Evolutionary conservation across 176 grass and related monocot species (phyloP), one percentile per base, ranked within the genome.

Genomic region (Raddia guianensis): DNA sequence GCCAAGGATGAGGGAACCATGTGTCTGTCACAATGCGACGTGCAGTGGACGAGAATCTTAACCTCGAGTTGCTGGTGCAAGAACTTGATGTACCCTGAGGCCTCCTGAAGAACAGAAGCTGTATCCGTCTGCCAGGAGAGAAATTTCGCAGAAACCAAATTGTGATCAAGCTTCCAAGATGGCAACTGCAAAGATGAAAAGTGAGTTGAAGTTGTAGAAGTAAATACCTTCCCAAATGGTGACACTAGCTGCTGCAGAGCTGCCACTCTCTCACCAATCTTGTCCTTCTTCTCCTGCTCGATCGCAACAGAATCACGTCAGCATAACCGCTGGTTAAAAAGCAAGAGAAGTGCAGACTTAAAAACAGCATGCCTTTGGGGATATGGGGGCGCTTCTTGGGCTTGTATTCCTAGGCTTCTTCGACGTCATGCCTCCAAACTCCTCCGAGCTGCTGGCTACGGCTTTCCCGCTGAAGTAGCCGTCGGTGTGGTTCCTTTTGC

Each of bases 11-110:
- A 56, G 60, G 3, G 7, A 57, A 49, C 21, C 12, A 11, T 51
- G 69, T 18, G 63, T 61, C 6, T 35, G 68, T 66, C 9, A 37
- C 44, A 45, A 2, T 62, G 50, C 6, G 16, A 57, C 35, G 19
- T 5, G 13, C 2, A 12, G 34, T 4, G 12, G 69, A 9, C 2
- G 18, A 84, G 21, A 68, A 50, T 4, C 57, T 48, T 4, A 57
- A 98, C 96, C 96, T 98, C 81, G 72, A 98, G 86, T 37, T 98
- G 96, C 75, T 98, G 90, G 84, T 98, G 96, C 70, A 98, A 54
- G 80, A 98, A 98, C 66, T 91, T 93, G 81, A 98, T 95, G 68
- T 98, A 98, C 5, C 77, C 96, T 32, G 92, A 91, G 1, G 96
- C 92, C 68, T 98, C 96, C 74, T 91, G 79, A 65, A 98, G 91